A percentile compares a stretch with the other conserved stretches of the same genome.
Conservation (phyloP, 306 rosid species). For the Pterocarpus macrocarpus region DNA sequence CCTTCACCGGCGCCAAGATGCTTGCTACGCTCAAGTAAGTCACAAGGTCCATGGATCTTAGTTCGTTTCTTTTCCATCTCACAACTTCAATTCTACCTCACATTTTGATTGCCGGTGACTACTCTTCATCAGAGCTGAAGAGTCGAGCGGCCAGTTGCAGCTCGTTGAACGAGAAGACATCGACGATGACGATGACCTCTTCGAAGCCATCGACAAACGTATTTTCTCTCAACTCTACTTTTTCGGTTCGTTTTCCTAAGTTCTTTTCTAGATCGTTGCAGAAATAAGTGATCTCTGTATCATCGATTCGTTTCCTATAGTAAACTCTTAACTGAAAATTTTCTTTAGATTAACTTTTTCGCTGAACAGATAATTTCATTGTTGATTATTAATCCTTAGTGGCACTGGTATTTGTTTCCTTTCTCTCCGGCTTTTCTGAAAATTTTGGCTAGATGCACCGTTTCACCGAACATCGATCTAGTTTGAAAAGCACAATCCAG, state of each 20-base stretch:
- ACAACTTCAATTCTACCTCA: slow-evolving; percentile 21
- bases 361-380: not conserved
- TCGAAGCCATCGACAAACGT: slow-evolving; percentile 95
- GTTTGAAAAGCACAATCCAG: not conserved
- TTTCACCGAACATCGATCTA: slow-evolving; percentile 10
- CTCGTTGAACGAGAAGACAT: slow-evolving; percentile 91
- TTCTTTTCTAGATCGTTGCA: slow-evolving; percentile 12
- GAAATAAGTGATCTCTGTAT: slow-evolving; percentile 1
- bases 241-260: not conserved
- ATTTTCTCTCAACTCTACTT: slow-evolving; percentile 40
- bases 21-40: slow-evolving; percentile 83
- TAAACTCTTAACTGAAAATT: not conserved
- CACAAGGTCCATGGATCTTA: slow-evolving; percentile 12
- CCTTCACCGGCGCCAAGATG: slow-evolving; percentile 54
- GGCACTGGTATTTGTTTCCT: too few relatives aligned
- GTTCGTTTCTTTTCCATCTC: slow-evolving; percentile 39
- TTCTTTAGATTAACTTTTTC: slow-evolving; percentile 4
- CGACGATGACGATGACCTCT: slow-evolving; percentile 88
- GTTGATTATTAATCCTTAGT: slow-evolving; percentile 17
- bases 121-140: slow-evolving; percentile 70
- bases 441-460: not conserved
- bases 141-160: slow-evolving; percentile 82
- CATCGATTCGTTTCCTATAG: not conserved
- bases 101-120: slow-evolving; percentile 27
- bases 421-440: not conserved